These are phyloP conservation scores for Annona cherimola DNA, from an alignment of 164 flowering plant species.

Conservation along the genomic window DNA sequence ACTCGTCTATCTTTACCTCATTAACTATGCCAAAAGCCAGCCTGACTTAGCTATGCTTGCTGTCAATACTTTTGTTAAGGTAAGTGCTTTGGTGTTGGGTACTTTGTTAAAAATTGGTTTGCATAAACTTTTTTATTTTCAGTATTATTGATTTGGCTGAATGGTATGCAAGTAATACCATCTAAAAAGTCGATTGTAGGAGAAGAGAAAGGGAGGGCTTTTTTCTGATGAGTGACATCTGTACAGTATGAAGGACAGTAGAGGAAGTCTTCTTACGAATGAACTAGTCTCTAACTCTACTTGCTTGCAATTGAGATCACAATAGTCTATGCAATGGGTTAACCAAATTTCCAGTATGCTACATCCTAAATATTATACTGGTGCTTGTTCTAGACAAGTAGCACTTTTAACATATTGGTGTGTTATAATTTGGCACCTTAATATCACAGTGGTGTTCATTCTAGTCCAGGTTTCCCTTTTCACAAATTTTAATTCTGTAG, in stretches of 20 bases:
- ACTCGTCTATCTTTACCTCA: slow-evolving; percentile 94
- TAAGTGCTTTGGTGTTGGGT: slow-evolving; percentile 13
- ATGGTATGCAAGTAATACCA: not conserved
- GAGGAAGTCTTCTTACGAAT: not conserved
- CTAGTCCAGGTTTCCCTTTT: too few relatives aligned
- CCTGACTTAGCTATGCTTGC: slow-evolving; percentile 99
- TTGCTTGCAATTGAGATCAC: too few relatives aligned
- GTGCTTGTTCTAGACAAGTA: too few relatives aligned
- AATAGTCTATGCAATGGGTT: too few relatives aligned
- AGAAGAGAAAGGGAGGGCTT: not conserved
- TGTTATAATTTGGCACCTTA: too few relatives aligned
- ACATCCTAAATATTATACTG: too few relatives aligned
- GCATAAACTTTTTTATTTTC: not conserved
- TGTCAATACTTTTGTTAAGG: slow-evolving; percentile 99
- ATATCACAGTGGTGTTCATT: too few relatives aligned
- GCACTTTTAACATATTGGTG: too few relatives aligned
- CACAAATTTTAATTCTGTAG: too few relatives aligned
- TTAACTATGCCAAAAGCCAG: slow-evolving; percentile 98
- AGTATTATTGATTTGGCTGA: not conserved
- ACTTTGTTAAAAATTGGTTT: not conserved
- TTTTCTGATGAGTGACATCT: not conserved
- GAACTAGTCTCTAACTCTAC: not conserved
- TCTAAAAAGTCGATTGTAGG: not conserved
- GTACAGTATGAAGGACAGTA: not conserved
- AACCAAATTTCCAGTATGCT: too few relatives aligned